These are phyloP conservation scores for Echinosophora koreensis DNA, from an alignment of 306 rosid genomes.

Conservation along the genomic window DNA sequence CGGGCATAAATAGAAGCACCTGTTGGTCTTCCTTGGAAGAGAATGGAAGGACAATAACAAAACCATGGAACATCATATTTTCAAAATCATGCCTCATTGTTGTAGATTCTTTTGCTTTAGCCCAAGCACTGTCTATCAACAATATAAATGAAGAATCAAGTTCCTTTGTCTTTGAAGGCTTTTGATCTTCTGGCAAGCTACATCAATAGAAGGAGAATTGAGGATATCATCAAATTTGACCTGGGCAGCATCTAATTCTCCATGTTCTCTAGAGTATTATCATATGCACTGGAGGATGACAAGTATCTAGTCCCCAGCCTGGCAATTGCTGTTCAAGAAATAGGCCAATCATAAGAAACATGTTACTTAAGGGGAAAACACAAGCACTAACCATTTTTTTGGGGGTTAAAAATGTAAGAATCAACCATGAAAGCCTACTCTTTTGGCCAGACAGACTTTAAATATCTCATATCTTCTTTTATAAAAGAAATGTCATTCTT, in stretches of 20 bases:
- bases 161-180: constrained; percentile 92
- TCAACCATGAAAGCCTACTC: constrained; percentile 17
- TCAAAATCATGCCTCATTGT: constrained; percentile 76
- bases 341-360: constrained; percentile 26
- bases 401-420: background rate
- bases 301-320: constrained; percentile 85
- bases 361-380: background rate
- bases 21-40: too few species aligned
- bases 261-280: constrained; percentile 74
- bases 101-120: constrained; percentile 85
- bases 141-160: constrained; percentile 90
- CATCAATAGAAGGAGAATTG: constrained; percentile 80
- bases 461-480: constrained; percentile 12
- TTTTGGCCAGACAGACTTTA: background rate
- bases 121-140: constrained; percentile 93
- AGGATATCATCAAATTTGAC: constrained; percentile 91
- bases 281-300: constrained; percentile 84
- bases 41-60: background rate
- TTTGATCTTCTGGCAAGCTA: constrained; percentile 82
- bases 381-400: background rate
- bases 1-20: too few species aligned
- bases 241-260: constrained; percentile 82
- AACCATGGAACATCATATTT: constrained; percentile 15
- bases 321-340: constrained; percentile 68
- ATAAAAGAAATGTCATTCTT: background rate